These are phyloP conservation scores for Plasmodium ovale DNA, from an alignment of 169 alveolate genomes.

Conservation along the genomic window DNA sequence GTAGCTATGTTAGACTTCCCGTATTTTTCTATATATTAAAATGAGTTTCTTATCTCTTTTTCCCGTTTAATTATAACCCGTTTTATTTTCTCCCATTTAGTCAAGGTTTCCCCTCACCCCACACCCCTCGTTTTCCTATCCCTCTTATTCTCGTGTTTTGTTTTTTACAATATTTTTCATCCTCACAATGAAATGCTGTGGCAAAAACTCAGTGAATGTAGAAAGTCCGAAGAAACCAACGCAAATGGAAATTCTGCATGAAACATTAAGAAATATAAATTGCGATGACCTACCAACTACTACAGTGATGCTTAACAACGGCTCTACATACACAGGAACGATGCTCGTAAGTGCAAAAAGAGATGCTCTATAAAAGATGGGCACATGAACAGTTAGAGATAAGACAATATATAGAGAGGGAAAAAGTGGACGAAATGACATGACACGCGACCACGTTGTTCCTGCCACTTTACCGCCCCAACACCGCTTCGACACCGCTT, in stretches of 20 bases:
- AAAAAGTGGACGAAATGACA: too few species aligned
- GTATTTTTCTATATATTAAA: too few species aligned
- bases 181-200: constrained; percentile 43
- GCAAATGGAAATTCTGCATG: background rate
- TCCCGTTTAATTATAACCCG: too few species aligned
- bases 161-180: background rate
- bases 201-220: constrained; percentile 9
- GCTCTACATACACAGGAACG: constrained; percentile 61
- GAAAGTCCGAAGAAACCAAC: constrained; percentile 13
- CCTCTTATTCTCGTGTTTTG: background rate
- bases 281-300: constrained; percentile 8
- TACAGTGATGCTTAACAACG: constrained; percentile 38
- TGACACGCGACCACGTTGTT: too few species aligned
- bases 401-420: too few species aligned
- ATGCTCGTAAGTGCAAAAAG: background rate
- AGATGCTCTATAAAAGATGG: background rate
- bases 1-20: too few species aligned
- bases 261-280: background rate
- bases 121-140: background rate
- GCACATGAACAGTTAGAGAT: too few species aligned
- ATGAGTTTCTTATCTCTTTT: too few species aligned
- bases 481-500: too few species aligned
- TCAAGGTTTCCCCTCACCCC: too few species aligned
- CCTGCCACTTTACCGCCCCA: too few species aligned
- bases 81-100: too few species aligned